phyloP scores from a whole-genome alignment of 1,284 basidiomycete genomes.

The Ganoderma lucidum region DNA sequence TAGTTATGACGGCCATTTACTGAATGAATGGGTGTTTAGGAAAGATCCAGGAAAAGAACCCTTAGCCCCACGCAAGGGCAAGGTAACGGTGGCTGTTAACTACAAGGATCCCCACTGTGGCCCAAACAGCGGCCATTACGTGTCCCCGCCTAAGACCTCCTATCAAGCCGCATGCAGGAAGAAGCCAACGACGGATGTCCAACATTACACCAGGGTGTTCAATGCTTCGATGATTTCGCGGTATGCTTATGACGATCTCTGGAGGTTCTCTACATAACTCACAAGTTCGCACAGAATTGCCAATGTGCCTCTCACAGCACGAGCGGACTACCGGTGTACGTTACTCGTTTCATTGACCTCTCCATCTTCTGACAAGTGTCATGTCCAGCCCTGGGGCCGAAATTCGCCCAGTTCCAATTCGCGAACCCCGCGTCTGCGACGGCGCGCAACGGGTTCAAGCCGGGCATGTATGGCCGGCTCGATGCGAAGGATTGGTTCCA shows the following conservation, averaged over 20 bases:
- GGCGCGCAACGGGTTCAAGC: slow-evolving; percentile 55
- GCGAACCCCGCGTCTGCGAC: slow-evolving; percentile 63
- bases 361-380: background rate
- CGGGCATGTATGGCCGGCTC: slow-evolving; percentile 69
- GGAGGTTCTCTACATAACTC: background rate
- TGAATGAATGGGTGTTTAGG: background rate
- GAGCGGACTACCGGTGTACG: slow-evolving; percentile 16
- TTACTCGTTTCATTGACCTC: background rate
- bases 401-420: slow-evolving; percentile 58
- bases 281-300: slow-evolving; percentile 8
- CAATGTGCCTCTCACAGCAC: slow-evolving; percentile 13
- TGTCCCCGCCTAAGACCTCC: slow-evolving; percentile 51
- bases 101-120: slow-evolving; percentile 45
- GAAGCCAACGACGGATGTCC: slow-evolving; percentile 54
- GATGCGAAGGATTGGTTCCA: slow-evolving; percentile 62
- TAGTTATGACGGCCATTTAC: background rate
- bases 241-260: slow-evolving; percentile 31
- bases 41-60: background rate
- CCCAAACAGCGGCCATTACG: slow-evolving; percentile 41
- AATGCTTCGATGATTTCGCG: slow-evolving; percentile 49
- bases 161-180: slow-evolving; percentile 57
- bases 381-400: slow-evolving; percentile 37
- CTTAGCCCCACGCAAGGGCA: slow-evolving; percentile 8
- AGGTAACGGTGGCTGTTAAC: slow-evolving; percentile 48
- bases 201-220: slow-evolving; percentile 54